Base-by-base conservation (phyloP, 1,139 yeast genomes). In the Scheffersomyces quercinus region DNA sequence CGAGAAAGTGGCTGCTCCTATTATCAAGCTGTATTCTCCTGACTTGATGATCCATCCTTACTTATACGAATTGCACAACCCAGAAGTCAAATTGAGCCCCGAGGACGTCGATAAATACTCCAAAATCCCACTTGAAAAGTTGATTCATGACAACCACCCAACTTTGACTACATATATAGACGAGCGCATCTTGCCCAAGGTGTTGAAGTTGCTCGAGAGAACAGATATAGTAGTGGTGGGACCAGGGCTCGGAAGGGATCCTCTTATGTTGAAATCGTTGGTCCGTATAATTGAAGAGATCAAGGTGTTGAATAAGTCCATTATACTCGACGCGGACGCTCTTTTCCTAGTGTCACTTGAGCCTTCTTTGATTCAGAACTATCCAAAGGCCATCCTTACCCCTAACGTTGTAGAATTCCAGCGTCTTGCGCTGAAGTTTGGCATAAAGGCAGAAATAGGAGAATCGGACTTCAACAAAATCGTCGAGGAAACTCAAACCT, bases 41-140 rank as follows among this genome's bases (percentile, higher is more conserved):
- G 93, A 93, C 60, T 68, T 93, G 42, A 93, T 93, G 97, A 96
- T 93, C 2, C 98, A 93, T 66, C 99, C 99, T 0, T 89, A 88
- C 60, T 65, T 93, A 54, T 66, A 64, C 45, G 77, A 72, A 39
- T 50, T 56, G 46, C 45, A 40, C 46, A 53, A 48, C 39, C 54
- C 56, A 8, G 52, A 48, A 29, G 44, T 51, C 38, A 49, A 48
- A 14, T 11, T 57, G 5, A 33, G 49, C 5, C 43, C 45, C 5
- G 53, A 52, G 2, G 62, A 60, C 11, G 38, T 59, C n/a, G 51
- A 46, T 3, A 36, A 45, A 28, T 46, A 62, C 36, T 35, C 38
- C 13, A 46, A 49, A 29, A 39, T 56, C 20, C 48, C 56, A 3
- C 44, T 57, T 26, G 54, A 55, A 20, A 64, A 68, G n/a, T 49